Percentiles rank a stretch among this genome's conserved stretches.
phyloP scores from a whole-genome alignment of 2,329 filamentous ascomycete genomes.

The Amylocarpus encephaloides region DNA sequence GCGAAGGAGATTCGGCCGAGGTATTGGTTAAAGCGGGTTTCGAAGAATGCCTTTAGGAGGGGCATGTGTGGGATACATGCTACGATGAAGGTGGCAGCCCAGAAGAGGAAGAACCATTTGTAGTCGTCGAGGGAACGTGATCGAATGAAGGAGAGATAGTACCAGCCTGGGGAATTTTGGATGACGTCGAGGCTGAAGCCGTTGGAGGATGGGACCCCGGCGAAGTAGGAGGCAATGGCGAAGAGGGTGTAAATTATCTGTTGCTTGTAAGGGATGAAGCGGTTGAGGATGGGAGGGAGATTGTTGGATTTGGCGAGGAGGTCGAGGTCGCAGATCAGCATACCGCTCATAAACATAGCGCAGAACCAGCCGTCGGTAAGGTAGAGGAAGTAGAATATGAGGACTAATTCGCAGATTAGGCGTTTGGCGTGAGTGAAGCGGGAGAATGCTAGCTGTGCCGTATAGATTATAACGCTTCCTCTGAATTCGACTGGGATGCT shows the following conservation, averaged over 20 bases:
- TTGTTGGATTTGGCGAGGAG: conserved; percentile 41
- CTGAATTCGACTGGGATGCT: conserved; percentile 39
- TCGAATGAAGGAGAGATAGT: conserved; percentile 44
- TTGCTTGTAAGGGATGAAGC: conserved; percentile 42
- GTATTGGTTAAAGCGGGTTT: conserved; percentile 52
- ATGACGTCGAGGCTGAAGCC: conserved; percentile 45
- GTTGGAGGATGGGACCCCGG: conserved; percentile 52
- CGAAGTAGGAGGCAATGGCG: conserved; percentile 47
- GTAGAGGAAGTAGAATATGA: conserved; percentile 62
- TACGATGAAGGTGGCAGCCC: conserved; percentile 51
- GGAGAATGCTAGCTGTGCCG: neutral
- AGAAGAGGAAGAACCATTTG: conserved; percentile 64
- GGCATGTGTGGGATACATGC: conserved; percentile 49
- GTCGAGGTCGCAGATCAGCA: conserved; percentile 57
- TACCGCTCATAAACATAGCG: conserved; percentile 53
- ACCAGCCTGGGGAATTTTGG: conserved; percentile 44
- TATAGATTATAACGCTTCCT: neutral
- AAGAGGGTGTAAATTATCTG: conserved; percentile 49
- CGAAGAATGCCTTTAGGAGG: conserved; percentile 53
- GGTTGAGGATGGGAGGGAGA: conserved; percentile 41
- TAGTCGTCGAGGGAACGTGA: conserved; percentile 59
- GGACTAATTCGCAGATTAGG: conserved; percentile 33
- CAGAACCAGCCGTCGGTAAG: conserved; percentile 59
- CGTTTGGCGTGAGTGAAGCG: neutral
- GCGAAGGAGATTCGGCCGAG: conserved; percentile 56